Percentiles rank a stretch among this genome's conserved stretches.
Evolutionary conservation across 2,329 filamentous ascomycete species (phyloP).

Genomic region (Trichoderma sp.): DNA sequence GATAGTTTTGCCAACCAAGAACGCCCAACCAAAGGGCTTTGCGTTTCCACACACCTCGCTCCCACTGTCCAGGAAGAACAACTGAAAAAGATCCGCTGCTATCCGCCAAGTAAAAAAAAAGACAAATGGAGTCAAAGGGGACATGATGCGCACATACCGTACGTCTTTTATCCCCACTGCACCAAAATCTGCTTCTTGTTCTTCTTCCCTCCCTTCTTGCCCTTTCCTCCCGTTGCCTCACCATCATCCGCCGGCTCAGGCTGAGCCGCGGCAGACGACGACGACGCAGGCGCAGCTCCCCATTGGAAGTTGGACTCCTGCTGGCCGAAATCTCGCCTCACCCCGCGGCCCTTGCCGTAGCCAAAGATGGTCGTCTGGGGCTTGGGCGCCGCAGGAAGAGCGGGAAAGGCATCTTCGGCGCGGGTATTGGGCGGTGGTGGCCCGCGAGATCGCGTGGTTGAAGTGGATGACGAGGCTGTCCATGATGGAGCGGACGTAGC

Average conservation of each 20-base stretch:
- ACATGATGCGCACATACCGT: background rate
- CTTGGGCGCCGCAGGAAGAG: slow-evolving; percentile 77
- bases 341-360: slow-evolving; percentile 56
- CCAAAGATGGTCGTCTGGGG: slow-evolving; percentile 64
- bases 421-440: slow-evolving; percentile 33
- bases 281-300: slow-evolving; percentile 36
- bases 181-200: slow-evolving; percentile 64
- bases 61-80: background rate
- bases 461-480: slow-evolving; percentile 42
- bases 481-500: slow-evolving; percentile 38
- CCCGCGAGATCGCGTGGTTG: slow-evolving; percentile 41
- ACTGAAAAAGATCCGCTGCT: background rate
- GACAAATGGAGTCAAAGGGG: background rate
- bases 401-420: slow-evolving; percentile 72
- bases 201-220: slow-evolving; percentile 62
- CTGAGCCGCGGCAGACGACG: slow-evolving; percentile 34
- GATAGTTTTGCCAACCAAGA: background rate
- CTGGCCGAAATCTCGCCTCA: slow-evolving; percentile 56
- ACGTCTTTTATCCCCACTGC: slow-evolving; percentile 55
- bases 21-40: background rate
- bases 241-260: slow-evolving; percentile 37
- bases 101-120: background rate
- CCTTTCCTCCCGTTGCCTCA: slow-evolving; percentile 42
- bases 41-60: background rate
- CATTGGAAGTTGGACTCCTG: slow-evolving; percentile 58